Conservation (phyloP, 257 asterid genomes). For the Cordia subcordata region DNA sequence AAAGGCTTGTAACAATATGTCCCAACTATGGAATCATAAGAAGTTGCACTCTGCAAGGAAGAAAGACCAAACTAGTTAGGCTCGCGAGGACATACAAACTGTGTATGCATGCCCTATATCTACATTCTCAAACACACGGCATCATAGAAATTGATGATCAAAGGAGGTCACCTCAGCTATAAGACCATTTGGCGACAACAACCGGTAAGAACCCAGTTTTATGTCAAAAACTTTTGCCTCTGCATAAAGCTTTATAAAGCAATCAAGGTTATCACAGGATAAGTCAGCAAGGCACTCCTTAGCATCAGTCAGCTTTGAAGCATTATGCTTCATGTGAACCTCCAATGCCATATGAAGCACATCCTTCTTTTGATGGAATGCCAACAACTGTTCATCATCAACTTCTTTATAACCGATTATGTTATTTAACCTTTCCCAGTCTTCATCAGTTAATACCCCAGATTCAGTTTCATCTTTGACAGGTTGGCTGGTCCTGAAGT, state of each 20-base stretch:
- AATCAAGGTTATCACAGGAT: conserved; percentile 88
- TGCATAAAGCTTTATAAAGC: conserved; percentile 61
- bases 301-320: conserved; percentile 73
- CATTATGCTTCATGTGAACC: conserved; percentile 95
- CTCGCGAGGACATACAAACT: background rate
- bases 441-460: conserved; percentile 71
- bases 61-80: conserved; percentile 11
- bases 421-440: conserved; percentile 86
- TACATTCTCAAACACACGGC: conserved; percentile 4
- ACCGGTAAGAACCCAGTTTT: conserved; percentile 88
- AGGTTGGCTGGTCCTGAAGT: conserved; percentile 60
- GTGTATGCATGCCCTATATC: background rate
- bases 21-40: conserved; percentile 73
- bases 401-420: conserved; percentile 85
- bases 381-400: conserved; percentile 50
- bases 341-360: conserved; percentile 59
- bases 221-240: conserved; percentile 73
- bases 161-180: conserved; percentile 67
- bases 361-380: conserved; percentile 42
- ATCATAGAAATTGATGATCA: background rate
- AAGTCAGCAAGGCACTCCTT: conserved; percentile 82
- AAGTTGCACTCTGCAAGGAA: conserved; percentile 76
- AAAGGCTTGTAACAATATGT: conserved; percentile 87
- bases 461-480: conserved; percentile 72
- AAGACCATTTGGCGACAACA: conserved; percentile 87